Conservation (phyloP, 2,329 filamentous ascomycete species). For the Beauveria sp. region DNA sequence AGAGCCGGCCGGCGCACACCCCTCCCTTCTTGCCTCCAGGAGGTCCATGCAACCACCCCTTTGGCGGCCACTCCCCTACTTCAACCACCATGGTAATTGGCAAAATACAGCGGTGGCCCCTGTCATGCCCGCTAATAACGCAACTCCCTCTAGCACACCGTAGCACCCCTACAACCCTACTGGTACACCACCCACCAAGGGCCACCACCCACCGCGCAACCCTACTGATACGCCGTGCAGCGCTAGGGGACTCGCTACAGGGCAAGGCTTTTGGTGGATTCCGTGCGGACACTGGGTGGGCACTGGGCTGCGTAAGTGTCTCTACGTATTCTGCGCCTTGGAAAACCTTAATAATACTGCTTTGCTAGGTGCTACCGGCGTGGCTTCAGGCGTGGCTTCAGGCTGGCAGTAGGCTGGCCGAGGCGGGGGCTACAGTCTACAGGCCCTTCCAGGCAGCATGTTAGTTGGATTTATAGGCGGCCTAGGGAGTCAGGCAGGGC, state of each 20-base stretch:
- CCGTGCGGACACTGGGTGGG: neutral
- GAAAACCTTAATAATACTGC: neutral
- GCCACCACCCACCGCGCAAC: neutral
- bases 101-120: too few species aligned
- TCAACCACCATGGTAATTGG: too few species aligned
- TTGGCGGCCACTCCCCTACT: too few species aligned
- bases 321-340: neutral
- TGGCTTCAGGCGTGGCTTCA: too few species aligned
- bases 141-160: too few species aligned
- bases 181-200: neutral
- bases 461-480: neutral
- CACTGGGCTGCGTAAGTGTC: conserved; percentile 10
- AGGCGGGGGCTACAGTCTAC: neutral
- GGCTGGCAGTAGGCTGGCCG: too few species aligned
- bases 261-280: neutral
- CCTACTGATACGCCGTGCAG: neutral
- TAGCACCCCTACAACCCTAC: neutral
- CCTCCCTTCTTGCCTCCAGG: too few species aligned
- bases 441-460: too few species aligned
- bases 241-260: neutral
- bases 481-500: neutral
- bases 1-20: too few species aligned
- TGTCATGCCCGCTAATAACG: too few species aligned
- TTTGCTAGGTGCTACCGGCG: neutral
- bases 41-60: too few species aligned